These are phyloP conservation scores for Arachis monticola DNA, from an alignment of 331 rosid species.

Conservation along the genomic window DNA sequence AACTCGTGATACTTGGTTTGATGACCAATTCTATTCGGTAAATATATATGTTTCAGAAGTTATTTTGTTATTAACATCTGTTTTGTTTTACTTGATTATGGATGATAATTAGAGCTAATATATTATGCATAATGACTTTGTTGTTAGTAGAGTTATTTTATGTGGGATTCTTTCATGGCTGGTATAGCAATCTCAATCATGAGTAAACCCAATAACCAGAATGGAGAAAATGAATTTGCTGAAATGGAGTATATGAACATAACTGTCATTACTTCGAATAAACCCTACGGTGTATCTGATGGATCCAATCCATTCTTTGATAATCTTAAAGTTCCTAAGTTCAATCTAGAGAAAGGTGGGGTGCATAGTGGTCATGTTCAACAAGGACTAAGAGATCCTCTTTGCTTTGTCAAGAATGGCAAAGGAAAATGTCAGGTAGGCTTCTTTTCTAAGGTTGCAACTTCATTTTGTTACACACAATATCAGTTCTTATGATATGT, in stretches of 20 bases:
- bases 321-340: conserved; percentile 60
- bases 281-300: conserved; percentile 78
- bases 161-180: conserved; percentile 92
- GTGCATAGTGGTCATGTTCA: conserved; percentile 93
- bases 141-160: conserved; percentile 71
- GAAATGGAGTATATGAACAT: conserved; percentile 85
- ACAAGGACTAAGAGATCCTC: conserved; percentile 76
- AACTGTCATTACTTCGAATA: conserved; percentile 86
- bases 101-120: conserved; percentile 22
- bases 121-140: conserved; percentile 29
- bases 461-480: not conserved
- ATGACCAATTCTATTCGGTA: conserved; percentile 70
- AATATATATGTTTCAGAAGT: conserved; percentile 1
- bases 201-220: conserved; percentile 54
- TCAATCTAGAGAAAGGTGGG: conserved; percentile 62
- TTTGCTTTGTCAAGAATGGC: conserved; percentile 70
- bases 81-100: not conserved
- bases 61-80: not conserved
- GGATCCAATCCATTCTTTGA: conserved; percentile 87
- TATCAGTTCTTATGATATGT: conserved; percentile 18
- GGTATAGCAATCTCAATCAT: conserved; percentile 87
- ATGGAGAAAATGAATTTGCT: conserved; percentile 83
- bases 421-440: conserved; percentile 83
- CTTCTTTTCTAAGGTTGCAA: conserved; percentile 10
- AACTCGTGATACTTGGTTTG: conserved; percentile 77